Percentiles rank a stretch among this genome's conserved stretches.
These are phyloP conservation scores for Tilletia indica DNA, from an alignment of 1,284 basidiomycete species.

Conservation along the genomic window DNA sequence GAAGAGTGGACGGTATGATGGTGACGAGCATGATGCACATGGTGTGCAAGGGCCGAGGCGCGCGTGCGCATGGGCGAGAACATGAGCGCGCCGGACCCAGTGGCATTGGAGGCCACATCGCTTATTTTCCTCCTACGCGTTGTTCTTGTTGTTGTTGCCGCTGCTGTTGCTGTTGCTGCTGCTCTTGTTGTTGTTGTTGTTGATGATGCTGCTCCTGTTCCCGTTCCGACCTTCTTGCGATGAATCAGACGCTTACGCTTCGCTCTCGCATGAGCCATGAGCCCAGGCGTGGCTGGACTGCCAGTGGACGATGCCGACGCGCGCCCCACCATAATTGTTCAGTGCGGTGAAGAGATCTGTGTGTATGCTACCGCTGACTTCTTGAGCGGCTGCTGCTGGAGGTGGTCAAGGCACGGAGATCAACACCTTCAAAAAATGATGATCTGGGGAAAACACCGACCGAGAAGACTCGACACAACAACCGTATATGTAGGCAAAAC, in stretches of 20 bases:
- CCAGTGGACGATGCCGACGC: no score
- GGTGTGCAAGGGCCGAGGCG: not conserved
- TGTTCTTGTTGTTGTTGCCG: not conserved
- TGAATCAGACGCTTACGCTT: conserved; percentile 4
- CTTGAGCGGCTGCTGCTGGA: no score
- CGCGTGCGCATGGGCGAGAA: conserved; percentile 17
- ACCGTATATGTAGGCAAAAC: no score
- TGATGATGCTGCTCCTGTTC: not conserved
- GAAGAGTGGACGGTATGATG: not conserved
- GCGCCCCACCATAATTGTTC: no score
- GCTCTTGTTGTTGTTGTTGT: not conserved
- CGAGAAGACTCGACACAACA: no score
- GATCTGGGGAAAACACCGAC: no score
- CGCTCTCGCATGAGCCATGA: not conserved
- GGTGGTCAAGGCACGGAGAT: no score
- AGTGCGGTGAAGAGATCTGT: no score
- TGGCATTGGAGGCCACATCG: not conserved
- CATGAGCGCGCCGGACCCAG: not conserved
- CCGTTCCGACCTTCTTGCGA: not conserved
- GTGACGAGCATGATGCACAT: not conserved
- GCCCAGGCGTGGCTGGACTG: no score
- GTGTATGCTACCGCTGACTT: no score
- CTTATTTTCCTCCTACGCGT: not conserved
- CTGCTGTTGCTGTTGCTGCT: conserved; percentile 1
- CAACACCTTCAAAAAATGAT: no score